Percentiles rank a stretch among this genome's conserved stretches.
phyloP scores from a whole-genome alignment of 192 early-diverging fungal genomes.

The Backusella mclennaniae region DNA sequence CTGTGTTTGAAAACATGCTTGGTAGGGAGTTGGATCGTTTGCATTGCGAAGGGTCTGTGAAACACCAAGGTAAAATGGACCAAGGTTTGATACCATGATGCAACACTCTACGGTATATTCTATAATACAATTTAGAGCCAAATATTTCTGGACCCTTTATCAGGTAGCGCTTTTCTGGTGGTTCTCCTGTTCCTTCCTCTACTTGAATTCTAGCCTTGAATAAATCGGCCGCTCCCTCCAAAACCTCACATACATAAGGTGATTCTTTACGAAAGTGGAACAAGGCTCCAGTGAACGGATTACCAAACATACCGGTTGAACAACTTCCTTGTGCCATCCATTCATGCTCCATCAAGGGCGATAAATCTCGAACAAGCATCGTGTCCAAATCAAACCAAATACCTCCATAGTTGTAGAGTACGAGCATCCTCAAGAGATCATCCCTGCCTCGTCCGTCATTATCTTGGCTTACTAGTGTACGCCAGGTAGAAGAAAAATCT shows the following conservation, averaged over 20 bases:
- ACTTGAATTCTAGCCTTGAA: constrained; percentile 11
- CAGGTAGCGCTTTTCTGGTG: constrained; percentile 24
- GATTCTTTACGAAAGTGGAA: constrained; percentile 41
- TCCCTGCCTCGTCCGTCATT: constrained; percentile 7
- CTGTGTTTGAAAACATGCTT: constrained; percentile 35
- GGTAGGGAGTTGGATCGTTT: constrained; percentile 40
- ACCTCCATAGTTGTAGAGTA: constrained; percentile 34
- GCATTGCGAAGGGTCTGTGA: constrained; percentile 38
- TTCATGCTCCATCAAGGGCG: constrained; percentile 37
- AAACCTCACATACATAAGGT: constrained; percentile 45
- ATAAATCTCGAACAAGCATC: constrained; percentile 33
- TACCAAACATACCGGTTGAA: constrained; percentile 27
- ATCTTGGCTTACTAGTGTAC: background rate
- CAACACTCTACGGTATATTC: constrained; percentile 37
- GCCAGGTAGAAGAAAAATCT: constrained; percentile 17
- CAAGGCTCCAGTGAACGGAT: constrained; percentile 43
- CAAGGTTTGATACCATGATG: constrained; percentile 38
- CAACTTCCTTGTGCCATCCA: constrained; percentile 40
- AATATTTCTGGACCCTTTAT: constrained; percentile 40
- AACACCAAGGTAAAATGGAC: constrained; percentile 45
- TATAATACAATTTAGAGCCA: constrained; percentile 39
- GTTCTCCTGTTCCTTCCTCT: background rate
- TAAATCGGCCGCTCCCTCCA: constrained; percentile 17
- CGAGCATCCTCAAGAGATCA: constrained; percentile 23
- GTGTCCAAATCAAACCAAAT: constrained; percentile 36